A percentile compares a stretch with the other conserved stretches of the same genome.
These are phyloP conservation scores for Hypoxylon sp. DNA, from an alignment of 2,329 filamentous ascomycete species.

Conservation along the genomic window DNA sequence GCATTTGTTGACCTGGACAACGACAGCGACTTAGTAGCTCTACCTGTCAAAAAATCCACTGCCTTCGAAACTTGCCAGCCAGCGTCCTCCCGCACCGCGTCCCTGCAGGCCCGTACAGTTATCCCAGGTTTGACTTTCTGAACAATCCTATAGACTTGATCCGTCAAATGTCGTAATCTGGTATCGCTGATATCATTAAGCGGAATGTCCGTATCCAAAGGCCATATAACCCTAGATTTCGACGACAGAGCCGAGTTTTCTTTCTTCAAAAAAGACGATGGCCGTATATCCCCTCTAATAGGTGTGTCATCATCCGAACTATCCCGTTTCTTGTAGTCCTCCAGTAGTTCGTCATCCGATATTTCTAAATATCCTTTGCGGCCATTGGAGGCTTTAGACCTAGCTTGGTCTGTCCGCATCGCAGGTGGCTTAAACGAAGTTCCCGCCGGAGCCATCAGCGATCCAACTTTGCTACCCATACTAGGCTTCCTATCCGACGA, in stretches of 20 bases:
- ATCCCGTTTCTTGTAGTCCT: conserved; percentile 46
- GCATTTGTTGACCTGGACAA: conserved; percentile 12
- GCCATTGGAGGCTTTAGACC: conserved; percentile 49
- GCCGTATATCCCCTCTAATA: conserved; percentile 46
- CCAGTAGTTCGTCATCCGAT: conserved; percentile 47
- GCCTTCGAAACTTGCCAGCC: conserved; percentile 42
- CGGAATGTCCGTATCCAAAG: conserved; percentile 37
- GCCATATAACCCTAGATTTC: conserved; percentile 23
- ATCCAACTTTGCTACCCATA: conserved; percentile 57
- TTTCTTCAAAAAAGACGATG: conserved; percentile 45
- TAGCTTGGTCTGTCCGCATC: conserved; percentile 37
- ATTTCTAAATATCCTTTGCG: conserved; percentile 44
- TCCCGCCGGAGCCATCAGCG: conserved; percentile 77
- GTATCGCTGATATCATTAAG: conserved; percentile 45
- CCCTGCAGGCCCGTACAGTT: conserved; percentile 43
- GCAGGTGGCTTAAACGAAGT: conserved; percentile 70
- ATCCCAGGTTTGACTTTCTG: conserved; percentile 40
- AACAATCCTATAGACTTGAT: conserved; percentile 43
- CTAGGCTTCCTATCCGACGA: conserved; percentile 27
- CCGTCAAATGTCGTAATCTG: conserved; percentile 44
- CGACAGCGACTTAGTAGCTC: conserved; percentile 15
- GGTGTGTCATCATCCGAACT: conserved; percentile 46
- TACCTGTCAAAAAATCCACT: conserved; percentile 36
- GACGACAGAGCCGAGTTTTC: conserved; percentile 15
- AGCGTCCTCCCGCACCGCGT: conserved; percentile 40